Percentiles rank a stretch among this genome's conserved stretches.
Conservation (phyloP, 176 grass and related monocot genomes). For the maize (Zea mays) region Zm-B73-REFERENCE-NAM-5.0 NC_050100.1:126590501-126591000, state of each 20-base stretch:
- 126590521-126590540: no score
- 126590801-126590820: constrained; percentile 55
- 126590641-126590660: constrained; percentile 73
- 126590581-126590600: background rate
- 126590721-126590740: background rate
- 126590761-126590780: constrained; percentile 53
- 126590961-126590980: no score
- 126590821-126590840: constrained; percentile 42
- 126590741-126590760: constrained; percentile 53
- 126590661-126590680: constrained; percentile 45
- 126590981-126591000: no score
- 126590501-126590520: background rate
- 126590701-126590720: background rate
- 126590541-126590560: background rate
- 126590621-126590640: constrained; percentile 79
- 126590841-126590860: constrained; percentile 38
- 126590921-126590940: constrained; percentile 25
- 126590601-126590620: constrained; percentile 35
- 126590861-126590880: constrained; percentile 26
- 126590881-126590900: no score
- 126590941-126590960: background rate
- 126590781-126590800: constrained; percentile 39
- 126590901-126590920: background rate
- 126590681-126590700: constrained; percentile 6
- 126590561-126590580: background rate